Base-by-base conservation (phyloP, 2,329 filamentous ascomycete genomes). In the Penicillium crustosum region DNA sequence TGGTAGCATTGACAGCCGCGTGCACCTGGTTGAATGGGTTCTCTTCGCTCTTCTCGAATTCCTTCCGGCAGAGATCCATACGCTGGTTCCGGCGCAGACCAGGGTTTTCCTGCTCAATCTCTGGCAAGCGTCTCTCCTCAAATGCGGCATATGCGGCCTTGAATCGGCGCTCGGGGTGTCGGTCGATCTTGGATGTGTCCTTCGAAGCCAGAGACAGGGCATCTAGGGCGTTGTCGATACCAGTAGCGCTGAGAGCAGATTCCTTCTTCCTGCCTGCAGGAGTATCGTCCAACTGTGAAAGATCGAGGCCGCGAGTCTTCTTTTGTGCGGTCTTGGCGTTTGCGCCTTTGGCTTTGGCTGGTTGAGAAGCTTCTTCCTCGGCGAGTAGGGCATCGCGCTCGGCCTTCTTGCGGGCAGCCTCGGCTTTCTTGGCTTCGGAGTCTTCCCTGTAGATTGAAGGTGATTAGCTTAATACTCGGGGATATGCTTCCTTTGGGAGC, bases 161-260 rank as follows among this genome's bases (percentile, higher is more conserved):
- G 80, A 88, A 94, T 52, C 94, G 82, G 59, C 90, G 82, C 80
- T 97, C 92, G 0, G 94, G 93, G 73, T 97, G 93, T 53, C 87
- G 83, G 72, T 99, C 94, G 58, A 99, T 76, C 80, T 94, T 91
- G 58, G 83, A 77, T 21, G 82, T 78, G 50, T 83, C 81, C 41
- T 80, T 76, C 27, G 75, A 77, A 3, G 85, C 85, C 52, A 97
- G 76, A 2, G 86, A 86, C 29, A 97, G 84, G 3, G 92, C 92
- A 68, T 97, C 93, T 49, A 97, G 85, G 0, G 92, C 92, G 69
- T 97, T 93, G 74, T 97, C 93, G 75, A 99, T 96, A 69, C 92
- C 92, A 0, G 89, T 83, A 4, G 92, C 93, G 73, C 89, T 93
- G 68, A 97, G 83, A 0, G 89, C 77, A 10, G 86, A 75, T 15